These are phyloP conservation scores for Ascomycota sp. DNA, from an alignment of 2,329 filamentous ascomycete species.

Conservation along the genomic window DNA sequence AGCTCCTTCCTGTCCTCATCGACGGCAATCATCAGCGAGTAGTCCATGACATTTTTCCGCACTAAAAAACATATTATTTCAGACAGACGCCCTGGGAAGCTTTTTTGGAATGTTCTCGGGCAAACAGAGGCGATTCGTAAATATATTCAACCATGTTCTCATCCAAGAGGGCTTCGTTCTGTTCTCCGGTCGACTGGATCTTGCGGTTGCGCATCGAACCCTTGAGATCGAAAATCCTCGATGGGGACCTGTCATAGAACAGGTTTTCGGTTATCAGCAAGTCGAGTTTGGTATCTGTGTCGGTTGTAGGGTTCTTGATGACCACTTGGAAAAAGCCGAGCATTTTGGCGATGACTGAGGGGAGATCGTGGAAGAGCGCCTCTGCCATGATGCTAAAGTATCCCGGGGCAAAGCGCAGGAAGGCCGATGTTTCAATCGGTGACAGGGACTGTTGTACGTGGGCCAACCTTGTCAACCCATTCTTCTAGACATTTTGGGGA, in stretches of 20 bases:
- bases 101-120: conserved; percentile 89
- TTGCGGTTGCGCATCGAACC: conserved; percentile 97
- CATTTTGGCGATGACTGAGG: conserved; percentile 97
- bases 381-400: conserved; percentile 98
- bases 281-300: conserved; percentile 85
- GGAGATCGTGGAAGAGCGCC: conserved; percentile 83
- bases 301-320: conserved; percentile 84
- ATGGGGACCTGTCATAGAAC: conserved; percentile 84
- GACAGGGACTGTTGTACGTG: conserved; percentile 48
- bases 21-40: conserved; percentile 94
- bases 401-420: conserved; percentile 84
- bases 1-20: conserved; percentile 79
- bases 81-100: conserved; percentile 76
- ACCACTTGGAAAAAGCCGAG: conserved; percentile 93
- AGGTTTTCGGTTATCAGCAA: conserved; percentile 92
- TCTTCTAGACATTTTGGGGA: neutral
- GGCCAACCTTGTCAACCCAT: neutral
- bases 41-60: conserved; percentile 96
- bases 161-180: conserved; percentile 87
- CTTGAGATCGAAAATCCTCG: conserved; percentile 86
- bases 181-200: conserved; percentile 85
- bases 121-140: conserved; percentile 88
- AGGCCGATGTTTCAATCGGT: conserved; percentile 78
- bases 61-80: conserved; percentile 94
- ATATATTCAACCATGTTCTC: conserved; percentile 99